Evolutionary conservation across 768 basidiomycete species (phyloP).

Genomic region (Xanthoconium stramineum): DNA sequence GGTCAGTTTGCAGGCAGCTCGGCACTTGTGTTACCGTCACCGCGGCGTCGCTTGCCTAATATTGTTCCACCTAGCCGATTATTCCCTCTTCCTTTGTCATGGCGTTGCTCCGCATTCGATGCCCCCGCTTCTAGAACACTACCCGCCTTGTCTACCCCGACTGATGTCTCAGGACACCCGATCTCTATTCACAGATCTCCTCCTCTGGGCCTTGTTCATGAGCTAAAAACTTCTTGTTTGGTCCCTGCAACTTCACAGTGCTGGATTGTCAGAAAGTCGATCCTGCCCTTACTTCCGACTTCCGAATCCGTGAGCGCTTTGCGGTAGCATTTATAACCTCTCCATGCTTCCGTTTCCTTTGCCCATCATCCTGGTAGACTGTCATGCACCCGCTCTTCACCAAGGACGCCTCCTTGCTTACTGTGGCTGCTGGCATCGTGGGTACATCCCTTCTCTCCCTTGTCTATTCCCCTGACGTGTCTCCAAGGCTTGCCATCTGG

Average conservation of each 20-base stretch:
- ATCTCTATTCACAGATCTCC: constrained; percentile 20
- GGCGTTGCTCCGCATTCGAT: constrained; percentile 25
- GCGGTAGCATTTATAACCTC: constrained; percentile 22
- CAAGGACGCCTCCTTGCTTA: constrained; percentile 20
- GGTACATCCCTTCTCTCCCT: background rate
- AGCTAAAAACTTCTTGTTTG: constrained; percentile 22
- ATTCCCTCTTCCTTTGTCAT: constrained; percentile 33
- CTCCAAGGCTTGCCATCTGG: constrained; percentile 25
- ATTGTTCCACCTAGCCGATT: constrained; percentile 27
- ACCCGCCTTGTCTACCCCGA: constrained; percentile 8
- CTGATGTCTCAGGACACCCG: constrained; percentile 15
- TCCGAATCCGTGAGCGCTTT: constrained; percentile 32
- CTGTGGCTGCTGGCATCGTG: constrained; percentile 25
- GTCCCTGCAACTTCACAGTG: constrained; percentile 22
- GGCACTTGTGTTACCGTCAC: constrained; percentile 36
- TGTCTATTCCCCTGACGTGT: constrained; percentile 7
- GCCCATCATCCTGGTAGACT: constrained; percentile 14
- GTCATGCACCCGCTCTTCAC: constrained; percentile 19
- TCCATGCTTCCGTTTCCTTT: constrained; percentile 10
- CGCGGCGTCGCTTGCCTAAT: constrained; percentile 37
- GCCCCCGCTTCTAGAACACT: constrained; percentile 21
- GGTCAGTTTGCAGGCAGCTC: constrained; percentile 29
- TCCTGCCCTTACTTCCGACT: constrained; percentile 28
- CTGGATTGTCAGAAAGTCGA: constrained; percentile 38
- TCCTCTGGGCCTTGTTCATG: constrained; percentile 8